Percentiles rank a stretch among this genome's conserved stretches.
phyloP scores from a whole-genome alignment of 73 alveolate species.

The Uronychia setigera region DNA sequence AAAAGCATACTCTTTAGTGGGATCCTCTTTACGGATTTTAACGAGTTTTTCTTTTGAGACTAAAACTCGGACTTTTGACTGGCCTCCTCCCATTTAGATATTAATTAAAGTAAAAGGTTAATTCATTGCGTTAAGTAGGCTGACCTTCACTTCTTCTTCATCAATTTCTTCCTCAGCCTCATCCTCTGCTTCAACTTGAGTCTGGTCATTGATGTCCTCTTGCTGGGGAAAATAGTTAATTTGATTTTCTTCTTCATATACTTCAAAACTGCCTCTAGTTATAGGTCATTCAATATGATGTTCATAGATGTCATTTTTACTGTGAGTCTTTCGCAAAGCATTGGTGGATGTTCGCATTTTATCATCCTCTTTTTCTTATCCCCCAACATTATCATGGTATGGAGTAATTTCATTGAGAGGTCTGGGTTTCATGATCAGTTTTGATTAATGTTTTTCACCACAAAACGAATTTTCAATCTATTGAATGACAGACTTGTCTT shows the following conservation, averaged over 20 bases:
- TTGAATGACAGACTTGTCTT: too few relatives aligned
- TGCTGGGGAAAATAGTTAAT: not conserved
- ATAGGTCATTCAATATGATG: not conserved
- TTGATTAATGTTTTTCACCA: too few relatives aligned
- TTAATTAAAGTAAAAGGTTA: not conserved
- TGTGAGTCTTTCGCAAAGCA: not conserved
- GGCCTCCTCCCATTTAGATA: conserved; percentile 2
- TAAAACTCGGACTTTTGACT: not conserved
- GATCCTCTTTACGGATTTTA: not conserved
- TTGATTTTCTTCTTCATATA: not conserved
- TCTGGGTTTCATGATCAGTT: not conserved
- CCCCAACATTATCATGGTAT: too few relatives aligned
- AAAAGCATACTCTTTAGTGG: not conserved
- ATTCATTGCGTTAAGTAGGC: not conserved
- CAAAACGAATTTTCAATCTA: too few relatives aligned
- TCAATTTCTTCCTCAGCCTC: not conserved
- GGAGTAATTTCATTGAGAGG: not conserved
- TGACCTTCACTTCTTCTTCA: not conserved
- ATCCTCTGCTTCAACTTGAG: not conserved
- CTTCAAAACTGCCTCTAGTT: not conserved
- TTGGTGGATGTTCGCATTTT: too few relatives aligned
- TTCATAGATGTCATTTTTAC: not conserved
- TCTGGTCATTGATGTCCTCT: not conserved
- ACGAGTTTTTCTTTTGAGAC: not conserved
- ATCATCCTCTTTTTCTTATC: too few relatives aligned